Base-by-base conservation (phyloP, 768 basidiomycete species). In the Calocera viscosa region DNA sequence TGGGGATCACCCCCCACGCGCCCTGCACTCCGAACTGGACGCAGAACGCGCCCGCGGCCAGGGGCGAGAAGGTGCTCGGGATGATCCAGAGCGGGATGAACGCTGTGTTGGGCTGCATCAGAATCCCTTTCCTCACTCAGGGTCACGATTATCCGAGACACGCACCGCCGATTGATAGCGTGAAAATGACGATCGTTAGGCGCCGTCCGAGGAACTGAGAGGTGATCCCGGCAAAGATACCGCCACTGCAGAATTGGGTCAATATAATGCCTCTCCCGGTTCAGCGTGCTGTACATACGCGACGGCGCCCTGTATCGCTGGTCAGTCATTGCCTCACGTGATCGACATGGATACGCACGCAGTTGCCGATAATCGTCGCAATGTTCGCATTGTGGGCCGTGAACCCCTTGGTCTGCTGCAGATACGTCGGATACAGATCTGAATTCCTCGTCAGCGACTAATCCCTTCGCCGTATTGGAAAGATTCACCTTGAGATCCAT, bases 1-100 rank as follows among this genome's bases (percentile, higher is more conserved):
- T 88, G 1, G 91, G 91, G 74, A 84, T 82, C 12, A 91, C 86
- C 71, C 90, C 90, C 89, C 90, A 92, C 39, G 90, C 91, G 1
- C 91, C 91, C 74, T 95, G 93, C 0, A 94, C 90, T 64, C 90
- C 90, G 70, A 90, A 84, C 72, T 94, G 91, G 17, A 92, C 79
- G 71, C 83, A 91, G 77, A 94, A 95, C 0, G 91, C 92, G 10
- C 91, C 91, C 0, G 90, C 90, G 0, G 89, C 73, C 10, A 96
- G 85, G 1, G 78, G 81, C 0, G 82, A 74, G 75, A 94, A 94
- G 0, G 80, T 76, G 5, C 71, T 76, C 1, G 93, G 93, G 7
- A 95, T 71, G 70, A 92, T 89, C 93, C 92, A 94, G 1, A 94
- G 79, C 0, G 88, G 88, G 71, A 90, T 88, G 76, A 84, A 84